Evolutionary conservation across 495 filamentous ascomycete species (phyloP), one percentile per base, ranked within the genome.

Genomic region (Apiosordaria backusii): DNA sequence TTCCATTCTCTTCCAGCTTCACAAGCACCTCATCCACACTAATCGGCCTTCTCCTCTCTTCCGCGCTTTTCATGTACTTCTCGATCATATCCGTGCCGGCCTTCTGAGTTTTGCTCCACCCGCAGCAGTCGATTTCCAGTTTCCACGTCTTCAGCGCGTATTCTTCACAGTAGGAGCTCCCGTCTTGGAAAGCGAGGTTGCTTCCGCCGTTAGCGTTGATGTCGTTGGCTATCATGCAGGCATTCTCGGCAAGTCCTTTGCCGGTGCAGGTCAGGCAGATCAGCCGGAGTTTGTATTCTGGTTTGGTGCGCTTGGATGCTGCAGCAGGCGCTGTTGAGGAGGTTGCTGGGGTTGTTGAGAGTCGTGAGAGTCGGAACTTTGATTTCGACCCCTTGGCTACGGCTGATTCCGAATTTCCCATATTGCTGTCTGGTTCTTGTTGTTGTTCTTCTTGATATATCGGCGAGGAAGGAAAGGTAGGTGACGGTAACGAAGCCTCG

Each of bases 221-320:
- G 22, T 63, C 62, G 62, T 25, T 24, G 13, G 50, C 50, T 5
- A 25, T 55, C 1, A 7, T 4, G 62, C 62, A 63, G 13, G 62
- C 15, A 18, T 22, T 24, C 35, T 45, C 35, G 10, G 35, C 9
- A 3, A 45, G 35, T 13, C 52, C 22, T n/a, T 23, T 22, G 26
- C n/a, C 6, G 19, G 40, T 9, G 62, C 62, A 63, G 45, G 2
- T 63, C 4, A 50, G 18, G 62, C 62, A 63, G 10, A 18, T 10
- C 6, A 63, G 40, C 10, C 18, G 18, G 24, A 63, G 62, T 19
- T 27, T 45, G 50, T 54, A 19, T 19, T 50, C 21, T 0, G 50
- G 22, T 55, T 63, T 63, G 50, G 62, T 9, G 29, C 26, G 60
- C 35, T 60, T 60, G 21, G 59, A 21, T 18, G 59, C 29, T 21